Evolutionary conservation across 1,284 basidiomycete genomes (phyloP).

Genomic region (Agroathelia rolfsii): DNA sequence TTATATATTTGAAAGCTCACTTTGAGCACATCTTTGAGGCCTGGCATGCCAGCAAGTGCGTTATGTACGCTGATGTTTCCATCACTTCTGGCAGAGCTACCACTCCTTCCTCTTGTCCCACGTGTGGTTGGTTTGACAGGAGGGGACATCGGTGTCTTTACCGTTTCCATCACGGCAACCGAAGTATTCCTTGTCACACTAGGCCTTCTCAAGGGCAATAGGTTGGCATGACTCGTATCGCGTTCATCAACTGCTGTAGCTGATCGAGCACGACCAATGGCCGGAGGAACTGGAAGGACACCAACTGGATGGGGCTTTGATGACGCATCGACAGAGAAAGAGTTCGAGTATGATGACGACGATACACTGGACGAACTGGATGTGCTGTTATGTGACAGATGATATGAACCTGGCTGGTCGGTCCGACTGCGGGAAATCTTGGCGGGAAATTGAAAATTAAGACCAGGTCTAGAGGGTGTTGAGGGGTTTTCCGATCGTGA

Average conservation of each 20-base stretch:
- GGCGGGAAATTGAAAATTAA: no score
- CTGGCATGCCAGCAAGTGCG: conserved; percentile 41
- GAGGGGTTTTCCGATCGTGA: conserved; percentile 10
- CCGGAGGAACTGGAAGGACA: conserved; percentile 24
- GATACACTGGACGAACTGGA: conserved; percentile 24
- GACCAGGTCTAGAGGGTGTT: no score
- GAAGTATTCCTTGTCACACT: conserved; percentile 37
- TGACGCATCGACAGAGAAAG: conserved; percentile 29
- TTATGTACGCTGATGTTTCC: conserved; percentile 18
- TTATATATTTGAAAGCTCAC: conserved; percentile 22
- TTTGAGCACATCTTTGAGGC: conserved; percentile 66
- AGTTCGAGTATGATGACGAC: no score
- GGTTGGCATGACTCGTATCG: conserved; percentile 11
- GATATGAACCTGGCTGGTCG: no score
- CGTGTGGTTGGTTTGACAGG: conserved; percentile 35
- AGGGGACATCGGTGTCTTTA: conserved; percentile 21
- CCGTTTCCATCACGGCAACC: conserved; percentile 33
- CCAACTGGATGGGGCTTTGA: conserved; percentile 26
- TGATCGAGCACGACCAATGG: conserved; percentile 39
- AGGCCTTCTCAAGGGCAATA: conserved; percentile 19
- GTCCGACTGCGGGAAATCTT: conserved; percentile 20
- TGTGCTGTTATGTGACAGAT: conserved; percentile 18
- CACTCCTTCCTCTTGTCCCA: conserved; percentile 33
- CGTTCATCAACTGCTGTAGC: conserved; percentile 36
- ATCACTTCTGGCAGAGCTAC: conserved; percentile 31